Evolutionary conservation across 306 rosid genomes (phyloP).

Genomic region (Pyrus bretschneideri): DNA sequence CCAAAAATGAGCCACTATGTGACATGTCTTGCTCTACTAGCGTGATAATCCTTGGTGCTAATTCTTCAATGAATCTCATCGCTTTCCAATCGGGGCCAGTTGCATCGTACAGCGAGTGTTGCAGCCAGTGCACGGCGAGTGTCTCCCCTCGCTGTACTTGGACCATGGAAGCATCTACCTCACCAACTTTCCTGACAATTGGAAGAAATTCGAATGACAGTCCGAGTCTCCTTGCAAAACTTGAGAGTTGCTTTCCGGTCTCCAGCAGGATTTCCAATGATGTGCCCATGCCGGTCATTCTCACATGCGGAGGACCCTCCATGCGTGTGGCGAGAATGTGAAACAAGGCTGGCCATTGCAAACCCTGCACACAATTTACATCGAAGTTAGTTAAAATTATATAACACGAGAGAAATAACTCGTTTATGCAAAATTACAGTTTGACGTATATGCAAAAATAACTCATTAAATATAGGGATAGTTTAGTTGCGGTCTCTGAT

Average conservation of each 20-base stretch:
- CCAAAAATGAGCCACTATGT: conserved; percentile 65
- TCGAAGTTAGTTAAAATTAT: background rate
- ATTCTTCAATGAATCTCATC: conserved; percentile 40
- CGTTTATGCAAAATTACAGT: background rate
- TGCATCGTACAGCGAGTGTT: conserved; percentile 62
- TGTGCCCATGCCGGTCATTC: conserved; percentile 61
- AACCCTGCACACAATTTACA: conserved; percentile 23
- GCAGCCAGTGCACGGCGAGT: conserved; percentile 75
- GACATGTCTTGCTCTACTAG: conserved; percentile 75
- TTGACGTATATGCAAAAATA: no score
- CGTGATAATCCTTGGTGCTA: conserved; percentile 62
- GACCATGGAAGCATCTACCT: conserved; percentile 38
- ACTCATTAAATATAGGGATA: background rate
- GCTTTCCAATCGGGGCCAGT: conserved; percentile 76
- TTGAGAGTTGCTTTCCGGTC: conserved; percentile 61
- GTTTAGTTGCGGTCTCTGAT: no score
- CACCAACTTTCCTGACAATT: conserved; percentile 42
- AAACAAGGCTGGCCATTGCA: conserved; percentile 88
- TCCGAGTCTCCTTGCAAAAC: conserved; percentile 58
- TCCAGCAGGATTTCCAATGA: conserved; percentile 58
- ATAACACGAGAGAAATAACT: background rate
- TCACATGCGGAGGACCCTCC: conserved; percentile 57
- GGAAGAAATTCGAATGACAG: conserved; percentile 61
- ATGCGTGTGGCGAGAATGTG: conserved; percentile 62
- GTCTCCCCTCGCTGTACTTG: conserved; percentile 44